phyloP scores from a whole-genome alignment of 2,329 filamentous ascomycete species.

The Colletotrichum graminicola region DNA sequence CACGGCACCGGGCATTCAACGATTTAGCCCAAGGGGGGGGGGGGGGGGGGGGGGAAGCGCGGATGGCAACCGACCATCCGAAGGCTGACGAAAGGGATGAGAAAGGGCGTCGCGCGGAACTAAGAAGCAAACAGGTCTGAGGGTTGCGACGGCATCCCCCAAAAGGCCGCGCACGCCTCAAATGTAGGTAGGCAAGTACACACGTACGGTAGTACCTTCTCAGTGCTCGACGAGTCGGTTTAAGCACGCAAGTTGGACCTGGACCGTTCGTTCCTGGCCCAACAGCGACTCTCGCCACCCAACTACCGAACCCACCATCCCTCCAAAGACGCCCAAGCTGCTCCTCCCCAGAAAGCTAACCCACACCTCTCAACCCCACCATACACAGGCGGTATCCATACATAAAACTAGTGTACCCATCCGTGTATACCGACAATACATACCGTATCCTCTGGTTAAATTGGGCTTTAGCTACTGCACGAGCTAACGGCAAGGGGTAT shows the following conservation, averaged over 20 bases:
- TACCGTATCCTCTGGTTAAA: too few species aligned
- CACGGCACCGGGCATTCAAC: slow-evolving; percentile 20
- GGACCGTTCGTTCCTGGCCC: slow-evolving; percentile 32
- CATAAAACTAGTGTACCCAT: too few species aligned
- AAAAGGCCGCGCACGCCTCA: too few species aligned
- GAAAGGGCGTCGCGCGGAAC: too few species aligned
- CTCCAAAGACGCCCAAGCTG: neutral
- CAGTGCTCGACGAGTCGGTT: neutral
- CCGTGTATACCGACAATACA: neutral
- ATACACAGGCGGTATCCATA: neutral
- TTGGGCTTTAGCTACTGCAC: too few species aligned
- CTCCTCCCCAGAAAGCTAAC: slow-evolving; percentile 22
- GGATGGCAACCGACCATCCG: slow-evolving; percentile 4
- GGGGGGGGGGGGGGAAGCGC: neutral
- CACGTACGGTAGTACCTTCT: too few species aligned
- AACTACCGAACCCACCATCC: slow-evolving; percentile 37
- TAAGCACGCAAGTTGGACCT: slow-evolving; percentile 6
- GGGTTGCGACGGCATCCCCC: neutral
- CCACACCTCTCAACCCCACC: slow-evolving; percentile 17
- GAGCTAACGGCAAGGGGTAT: too few species aligned
- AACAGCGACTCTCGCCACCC: slow-evolving; percentile 34
- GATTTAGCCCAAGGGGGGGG: slow-evolving; percentile 23
- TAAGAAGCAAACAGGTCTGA: slow-evolving; percentile 1
- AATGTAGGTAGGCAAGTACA: too few species aligned
- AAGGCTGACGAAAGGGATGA: slow-evolving; percentile 9